Evolutionary conservation across 768 basidiomycete species (phyloP).

Genomic region (Tricholoma hemisulphureum): DNA sequence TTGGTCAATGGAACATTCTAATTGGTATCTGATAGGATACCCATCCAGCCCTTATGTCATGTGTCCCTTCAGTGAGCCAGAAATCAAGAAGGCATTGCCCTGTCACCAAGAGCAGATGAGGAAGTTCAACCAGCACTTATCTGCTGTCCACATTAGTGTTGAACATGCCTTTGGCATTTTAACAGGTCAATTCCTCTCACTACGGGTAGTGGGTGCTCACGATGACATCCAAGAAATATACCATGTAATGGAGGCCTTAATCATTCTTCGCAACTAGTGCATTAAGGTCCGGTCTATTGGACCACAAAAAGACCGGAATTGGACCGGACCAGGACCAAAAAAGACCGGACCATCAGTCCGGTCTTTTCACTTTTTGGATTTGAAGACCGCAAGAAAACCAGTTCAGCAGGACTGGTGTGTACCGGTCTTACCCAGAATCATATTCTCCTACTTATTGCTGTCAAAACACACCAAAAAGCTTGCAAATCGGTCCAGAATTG

Average conservation of each 20-base stretch:
- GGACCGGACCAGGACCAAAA: too few relatives aligned
- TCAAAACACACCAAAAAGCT: too few relatives aligned
- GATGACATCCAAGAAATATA: slow-evolving; percentile 14
- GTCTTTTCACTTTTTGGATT: too few relatives aligned
- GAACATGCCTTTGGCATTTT: slow-evolving; percentile 26
- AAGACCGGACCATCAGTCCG: too few relatives aligned
- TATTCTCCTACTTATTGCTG: too few relatives aligned
- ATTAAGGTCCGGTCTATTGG: too few relatives aligned
- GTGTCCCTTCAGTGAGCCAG: slow-evolving; percentile 16
- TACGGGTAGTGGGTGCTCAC: slow-evolving; percentile 16
- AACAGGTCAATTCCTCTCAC: slow-evolving; percentile 21
- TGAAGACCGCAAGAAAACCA: too few relatives aligned
- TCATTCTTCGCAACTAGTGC: too few relatives aligned
- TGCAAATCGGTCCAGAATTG: too few relatives aligned
- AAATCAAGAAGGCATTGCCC: slow-evolving; percentile 6
- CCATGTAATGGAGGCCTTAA: slow-evolving; percentile 12
- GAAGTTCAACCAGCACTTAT: slow-evolving; percentile 18
- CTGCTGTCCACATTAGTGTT: slow-evolving; percentile 15
- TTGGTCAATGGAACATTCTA: not conserved
- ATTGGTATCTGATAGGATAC: not conserved
- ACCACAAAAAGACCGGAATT: too few relatives aligned
- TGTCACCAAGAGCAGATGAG: slow-evolving; percentile 1
- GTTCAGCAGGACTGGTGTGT: too few relatives aligned
- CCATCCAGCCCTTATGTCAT: not conserved
- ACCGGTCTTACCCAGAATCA: too few relatives aligned